These are phyloP conservation scores for Penstemon barbatus DNA, from an alignment of 257 asterid genomes.

Conservation along the genomic window DNA sequence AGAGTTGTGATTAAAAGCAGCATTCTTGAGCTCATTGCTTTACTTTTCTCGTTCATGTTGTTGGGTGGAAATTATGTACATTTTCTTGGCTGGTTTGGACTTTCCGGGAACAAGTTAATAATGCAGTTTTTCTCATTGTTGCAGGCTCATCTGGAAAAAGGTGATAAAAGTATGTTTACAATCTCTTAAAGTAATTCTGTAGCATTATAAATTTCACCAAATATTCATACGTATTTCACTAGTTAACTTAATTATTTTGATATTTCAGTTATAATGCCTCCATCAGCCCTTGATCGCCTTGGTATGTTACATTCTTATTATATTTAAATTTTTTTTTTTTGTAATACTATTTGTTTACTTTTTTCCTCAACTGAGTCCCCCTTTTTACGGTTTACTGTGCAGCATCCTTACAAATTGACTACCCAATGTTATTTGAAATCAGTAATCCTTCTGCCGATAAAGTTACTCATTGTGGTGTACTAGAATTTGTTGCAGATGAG, in stretches of 20 bases:
- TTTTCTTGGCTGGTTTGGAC: neutral
- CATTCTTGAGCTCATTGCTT: neutral
- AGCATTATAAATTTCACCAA: too few species aligned
- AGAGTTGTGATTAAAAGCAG: neutral
- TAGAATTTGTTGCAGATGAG: conserved; percentile 39
- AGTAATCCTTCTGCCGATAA: conserved; percentile 22
- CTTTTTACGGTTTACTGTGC: conserved; percentile 11
- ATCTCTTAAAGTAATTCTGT: too few species aligned
- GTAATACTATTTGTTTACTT: neutral
- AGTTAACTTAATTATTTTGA: neutral
- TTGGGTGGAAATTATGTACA: neutral
- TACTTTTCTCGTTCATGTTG: neutral
- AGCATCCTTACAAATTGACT: conserved; percentile 37
- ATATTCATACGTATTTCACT: neutral
- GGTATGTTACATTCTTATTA: conserved; percentile 24
- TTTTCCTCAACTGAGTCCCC: neutral
- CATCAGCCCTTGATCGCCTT: conserved; percentile 44
- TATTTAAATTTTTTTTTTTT: neutral
- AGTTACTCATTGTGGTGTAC: conserved; percentile 39
- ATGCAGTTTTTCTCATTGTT: neutral
- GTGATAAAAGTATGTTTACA: conserved; percentile 32
- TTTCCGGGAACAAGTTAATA: neutral
- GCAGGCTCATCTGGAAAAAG: conserved; percentile 43
- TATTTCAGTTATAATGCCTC: conserved; percentile 40
- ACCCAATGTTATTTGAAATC: conserved; percentile 39